A percentile compares a stretch with the other conserved stretches of the same genome.
phyloP scores from a whole-genome alignment of 371 early-diverging fungal species.

The Mucor sp. region DNA sequence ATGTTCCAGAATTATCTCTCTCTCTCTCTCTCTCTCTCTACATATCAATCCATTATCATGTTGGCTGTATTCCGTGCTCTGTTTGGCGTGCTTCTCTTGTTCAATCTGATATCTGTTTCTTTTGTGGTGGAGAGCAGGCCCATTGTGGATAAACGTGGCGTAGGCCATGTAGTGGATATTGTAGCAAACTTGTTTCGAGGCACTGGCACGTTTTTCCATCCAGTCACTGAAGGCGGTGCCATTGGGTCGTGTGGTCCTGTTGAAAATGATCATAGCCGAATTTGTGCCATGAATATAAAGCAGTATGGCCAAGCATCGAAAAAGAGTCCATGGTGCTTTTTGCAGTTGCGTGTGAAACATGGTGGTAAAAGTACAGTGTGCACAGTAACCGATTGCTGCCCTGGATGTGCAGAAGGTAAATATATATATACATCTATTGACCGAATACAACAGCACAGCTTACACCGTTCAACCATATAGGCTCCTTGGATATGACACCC shows the following conservation, averaged over 20 bases:
- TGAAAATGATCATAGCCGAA: conserved; percentile 26
- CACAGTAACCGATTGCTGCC: conserved; percentile 37
- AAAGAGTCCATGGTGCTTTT: conserved; percentile 19
- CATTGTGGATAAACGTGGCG: neutral
- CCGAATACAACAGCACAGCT: conserved; percentile 17
- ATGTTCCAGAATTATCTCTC: neutral
- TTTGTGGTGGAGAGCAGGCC: neutral
- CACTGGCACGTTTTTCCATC: conserved; percentile 34
- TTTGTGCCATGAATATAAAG: conserved; percentile 33
- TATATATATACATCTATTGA: too few species aligned
- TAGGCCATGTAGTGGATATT: conserved; percentile 10
- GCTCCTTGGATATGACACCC: conserved; percentile 56
- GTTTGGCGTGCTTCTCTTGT: neutral
- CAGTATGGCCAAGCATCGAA: conserved; percentile 16
- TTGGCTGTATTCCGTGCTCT: neutral
- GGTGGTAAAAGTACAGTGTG: conserved; percentile 11
- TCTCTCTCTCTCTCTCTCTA: too few species aligned
- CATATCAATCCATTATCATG: neutral
- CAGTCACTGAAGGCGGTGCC: conserved; percentile 31
- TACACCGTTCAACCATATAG: conserved; percentile 37
- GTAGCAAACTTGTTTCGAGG: conserved; percentile 17
- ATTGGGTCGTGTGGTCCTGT: conserved; percentile 27
- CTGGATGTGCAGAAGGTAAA: conserved; percentile 31
- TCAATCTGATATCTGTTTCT: neutral
- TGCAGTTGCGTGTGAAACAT: conserved; percentile 39